A percentile compares a stretch with the other conserved stretches of the same genome.
Evolutionary conservation across 139 green algal genomes (phyloP).

Genomic region (Pedinophyceae sp.): DNA sequence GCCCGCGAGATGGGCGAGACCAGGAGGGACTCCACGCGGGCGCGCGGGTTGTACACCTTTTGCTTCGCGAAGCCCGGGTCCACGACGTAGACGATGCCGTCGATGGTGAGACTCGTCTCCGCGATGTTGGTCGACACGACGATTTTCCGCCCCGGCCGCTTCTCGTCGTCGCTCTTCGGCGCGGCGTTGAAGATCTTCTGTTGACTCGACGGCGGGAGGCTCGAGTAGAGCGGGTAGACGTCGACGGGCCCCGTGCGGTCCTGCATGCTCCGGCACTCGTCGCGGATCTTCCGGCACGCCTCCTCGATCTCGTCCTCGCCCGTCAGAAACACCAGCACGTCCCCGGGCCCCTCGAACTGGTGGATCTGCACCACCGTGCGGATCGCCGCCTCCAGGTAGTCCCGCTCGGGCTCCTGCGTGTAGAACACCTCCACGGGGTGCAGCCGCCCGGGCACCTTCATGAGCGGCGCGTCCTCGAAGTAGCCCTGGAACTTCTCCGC

Average conservation of each 20-base stretch:
- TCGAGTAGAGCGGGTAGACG: constrained; percentile 94
- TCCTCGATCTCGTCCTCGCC: constrained; percentile 99
- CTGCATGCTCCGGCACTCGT: constrained; percentile 43
- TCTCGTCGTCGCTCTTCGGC: constrained; percentile 4
- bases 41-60: constrained; percentile 98
- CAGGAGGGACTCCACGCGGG: constrained; percentile 89
- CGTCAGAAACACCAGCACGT: constrained; percentile 96
- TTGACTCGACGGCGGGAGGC: constrained; percentile 83
- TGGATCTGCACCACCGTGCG: constrained; percentile 95
- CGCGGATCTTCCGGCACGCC: constrained; percentile 78
- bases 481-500: constrained; percentile 99
- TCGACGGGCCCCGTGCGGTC: constrained; percentile 69
- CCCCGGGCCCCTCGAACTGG: constrained; percentile 59
- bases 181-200: constrained; percentile 82
- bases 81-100: constrained; percentile 98
- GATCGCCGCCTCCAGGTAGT: constrained; percentile 97
- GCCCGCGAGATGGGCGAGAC: constrained; percentile 94
- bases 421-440: constrained; percentile 99
- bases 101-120: constrained; percentile 97
- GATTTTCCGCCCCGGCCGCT: constrained; percentile 80
- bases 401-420: constrained; percentile 89
- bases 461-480: constrained; percentile 85
- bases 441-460: constrained; percentile 92
- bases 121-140: constrained; percentile 98
- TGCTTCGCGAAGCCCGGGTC: constrained; percentile 93